Base-by-base conservation (phyloP, 805 yeast species). In the Kuraishia piskuri region DNA sequence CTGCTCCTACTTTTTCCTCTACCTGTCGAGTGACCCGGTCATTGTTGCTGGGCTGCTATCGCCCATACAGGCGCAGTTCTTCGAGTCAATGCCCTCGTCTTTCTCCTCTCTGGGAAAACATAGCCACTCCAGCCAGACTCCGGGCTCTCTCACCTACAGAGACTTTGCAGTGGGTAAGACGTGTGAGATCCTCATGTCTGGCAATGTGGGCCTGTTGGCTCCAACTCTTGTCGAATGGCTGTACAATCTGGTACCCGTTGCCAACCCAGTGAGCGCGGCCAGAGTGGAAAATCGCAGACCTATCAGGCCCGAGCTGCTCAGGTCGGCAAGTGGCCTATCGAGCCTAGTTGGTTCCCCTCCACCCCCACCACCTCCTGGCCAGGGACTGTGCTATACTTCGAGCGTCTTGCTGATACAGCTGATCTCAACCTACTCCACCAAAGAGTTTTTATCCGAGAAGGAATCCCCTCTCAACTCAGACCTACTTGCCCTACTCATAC, bases 111-210 rank as follows among this genome's bases (percentile, higher is more conserved):
- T 58, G 58, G 40, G 40, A 3, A 31, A 31, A 31, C 40, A 31
- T n/a, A 31, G 40, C 40, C 40, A 31, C 17, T 31, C 40, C 40
- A 31, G 40, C 40, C 71, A 64, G 50, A 61, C 57, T 53, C 79
- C 71, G 53, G 40, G 40, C n/a, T 31, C 40, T 31, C 64, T 74
- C 9, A 82, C 89, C 0, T 77, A 81, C 53, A 67, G 92, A 56
- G 95, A 87, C 64, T 84, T 84, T 54, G 53, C 83, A 7, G 71
- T 85, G 0, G 70, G 76, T 5, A 87, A 83, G 50, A 62, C 81
- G 5, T 75, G 82, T 49, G 68, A 68, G 22, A 59, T 78, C 37
- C 58, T 82, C 5, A 57, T 63, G 20, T 53, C 66, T 24, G 73
- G 74, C 56, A 61, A 68, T 36, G 69, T 68, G 51, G 55, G 55